Percentiles rank a stretch among this genome's conserved stretches.
These are phyloP conservation scores for Myriosclerotinia duriaeana DNA, from an alignment of 2,329 filamentous ascomycete species.

Conservation along the genomic window DNA sequence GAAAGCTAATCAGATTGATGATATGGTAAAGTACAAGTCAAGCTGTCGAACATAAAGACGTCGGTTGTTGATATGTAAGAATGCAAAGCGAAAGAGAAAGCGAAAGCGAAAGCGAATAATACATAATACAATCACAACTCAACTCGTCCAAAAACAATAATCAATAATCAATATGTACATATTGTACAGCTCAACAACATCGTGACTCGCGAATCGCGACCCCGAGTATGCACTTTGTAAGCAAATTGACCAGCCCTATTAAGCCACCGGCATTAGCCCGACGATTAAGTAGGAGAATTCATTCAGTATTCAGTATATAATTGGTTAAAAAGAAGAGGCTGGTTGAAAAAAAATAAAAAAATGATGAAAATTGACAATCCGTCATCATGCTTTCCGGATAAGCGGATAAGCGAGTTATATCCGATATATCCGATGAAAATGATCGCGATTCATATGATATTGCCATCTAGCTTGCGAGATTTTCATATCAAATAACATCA, in stretches of 20 bases:
- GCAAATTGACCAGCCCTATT: neutral
- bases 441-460: constrained; percentile 5
- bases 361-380: too few relatives aligned
- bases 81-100: too few relatives aligned
- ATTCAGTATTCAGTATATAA: neutral
- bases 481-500: neutral
- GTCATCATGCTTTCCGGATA: constrained; percentile 6
- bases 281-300: too few relatives aligned
- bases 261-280: constrained; percentile 4
- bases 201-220: neutral
- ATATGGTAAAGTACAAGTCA: too few relatives aligned
- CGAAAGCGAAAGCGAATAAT: too few relatives aligned
- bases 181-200: too few relatives aligned
- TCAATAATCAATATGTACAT: too few relatives aligned
- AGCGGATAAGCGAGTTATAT: neutral
- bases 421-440: neutral
- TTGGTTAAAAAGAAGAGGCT: constrained; percentile 3
- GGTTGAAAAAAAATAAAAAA: neutral
- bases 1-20: too few relatives aligned
- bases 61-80: too few relatives aligned
- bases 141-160: too few relatives aligned
- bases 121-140: too few relatives aligned
- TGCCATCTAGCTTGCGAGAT: neutral
- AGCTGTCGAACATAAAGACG: too few relatives aligned
- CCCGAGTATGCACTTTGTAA: neutral